Percentiles rank a stretch among this genome's conserved stretches.
These are phyloP conservation scores for Auxenochlorella pyrenoidosa DNA, from an alignment of 139 green algal genomes.

Conservation along the genomic window DNA sequence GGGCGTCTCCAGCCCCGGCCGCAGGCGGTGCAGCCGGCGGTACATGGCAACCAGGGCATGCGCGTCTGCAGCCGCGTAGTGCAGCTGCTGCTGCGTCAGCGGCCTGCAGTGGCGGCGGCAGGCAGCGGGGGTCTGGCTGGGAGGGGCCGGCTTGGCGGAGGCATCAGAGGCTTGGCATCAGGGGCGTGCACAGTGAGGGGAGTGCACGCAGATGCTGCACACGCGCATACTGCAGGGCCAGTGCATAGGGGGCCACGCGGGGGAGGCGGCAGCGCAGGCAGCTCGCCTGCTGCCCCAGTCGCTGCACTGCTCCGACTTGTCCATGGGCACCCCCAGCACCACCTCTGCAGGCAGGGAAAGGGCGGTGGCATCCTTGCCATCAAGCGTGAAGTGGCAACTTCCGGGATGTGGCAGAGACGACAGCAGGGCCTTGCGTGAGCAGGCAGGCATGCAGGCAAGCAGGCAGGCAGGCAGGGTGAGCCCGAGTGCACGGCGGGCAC, in stretches of 20 bases:
- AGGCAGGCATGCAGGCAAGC: too few relatives aligned
- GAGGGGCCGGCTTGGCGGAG: too few relatives aligned
- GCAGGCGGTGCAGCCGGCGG: not conserved
- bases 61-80: constrained; percentile 51
- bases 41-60: constrained; percentile 45
- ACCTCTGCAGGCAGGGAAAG: not conserved
- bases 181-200: too few relatives aligned
- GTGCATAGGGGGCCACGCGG: not conserved
- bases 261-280: not conserved
- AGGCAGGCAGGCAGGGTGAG: not conserved
- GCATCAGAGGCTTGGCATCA: too few relatives aligned
- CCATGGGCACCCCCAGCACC: constrained; percentile 38
- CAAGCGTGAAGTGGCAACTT: too few relatives aligned
- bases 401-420: too few relatives aligned
- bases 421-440: not conserved
- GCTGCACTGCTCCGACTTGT: constrained; percentile 53
- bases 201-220: too few relatives aligned
- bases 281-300: constrained; percentile 31
- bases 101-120: not conserved
- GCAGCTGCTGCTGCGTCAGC: constrained; percentile 38
- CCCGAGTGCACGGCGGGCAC: not conserved
- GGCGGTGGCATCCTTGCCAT: too few relatives aligned
- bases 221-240: too few relatives aligned
- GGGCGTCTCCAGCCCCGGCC: not conserved
- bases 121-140: too few relatives aligned